A percentile compares a stretch with the other conserved stretches of the same genome.
These are phyloP conservation scores for Termitomyces sp. DNA, from an alignment of 768 basidiomycete genomes.

Conservation along the genomic window DNA sequence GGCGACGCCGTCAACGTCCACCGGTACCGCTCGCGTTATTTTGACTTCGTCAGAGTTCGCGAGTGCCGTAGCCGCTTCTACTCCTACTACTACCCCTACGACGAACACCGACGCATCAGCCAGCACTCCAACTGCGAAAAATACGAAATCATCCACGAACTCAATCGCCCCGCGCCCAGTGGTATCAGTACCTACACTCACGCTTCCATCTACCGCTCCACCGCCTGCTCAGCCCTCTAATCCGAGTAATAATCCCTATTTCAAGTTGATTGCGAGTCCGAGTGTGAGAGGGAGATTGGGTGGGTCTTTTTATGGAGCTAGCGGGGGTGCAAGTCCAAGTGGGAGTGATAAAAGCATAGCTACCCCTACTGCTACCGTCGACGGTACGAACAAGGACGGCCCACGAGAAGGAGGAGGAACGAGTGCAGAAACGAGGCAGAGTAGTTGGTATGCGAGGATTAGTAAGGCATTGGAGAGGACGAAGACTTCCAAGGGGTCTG, in stretches of 20 bases:
- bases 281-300: background rate
- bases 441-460: conserved; percentile 10
- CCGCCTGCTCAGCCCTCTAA: background rate
- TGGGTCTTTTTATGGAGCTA: background rate
- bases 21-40: no score
- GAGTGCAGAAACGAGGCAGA: background rate
- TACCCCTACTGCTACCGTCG: background rate
- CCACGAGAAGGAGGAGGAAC: background rate
- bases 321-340: no score
- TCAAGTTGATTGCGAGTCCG: no score
- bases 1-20: no score
- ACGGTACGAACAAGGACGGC: background rate
- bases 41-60: background rate
- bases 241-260: background rate
- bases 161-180: background rate
- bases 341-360: no score
- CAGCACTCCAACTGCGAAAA: background rate
- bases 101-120: background rate
- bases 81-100: no score
- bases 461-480: conserved; percentile 10
- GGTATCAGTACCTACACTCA: background rate
- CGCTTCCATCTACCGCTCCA: background rate
- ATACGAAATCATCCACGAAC: background rate
- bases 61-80: background rate
- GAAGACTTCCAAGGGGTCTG: background rate